Base-by-base conservation (phyloP, 2,329 filamentous ascomycete species). In the Epichloe sibirici region DNA sequence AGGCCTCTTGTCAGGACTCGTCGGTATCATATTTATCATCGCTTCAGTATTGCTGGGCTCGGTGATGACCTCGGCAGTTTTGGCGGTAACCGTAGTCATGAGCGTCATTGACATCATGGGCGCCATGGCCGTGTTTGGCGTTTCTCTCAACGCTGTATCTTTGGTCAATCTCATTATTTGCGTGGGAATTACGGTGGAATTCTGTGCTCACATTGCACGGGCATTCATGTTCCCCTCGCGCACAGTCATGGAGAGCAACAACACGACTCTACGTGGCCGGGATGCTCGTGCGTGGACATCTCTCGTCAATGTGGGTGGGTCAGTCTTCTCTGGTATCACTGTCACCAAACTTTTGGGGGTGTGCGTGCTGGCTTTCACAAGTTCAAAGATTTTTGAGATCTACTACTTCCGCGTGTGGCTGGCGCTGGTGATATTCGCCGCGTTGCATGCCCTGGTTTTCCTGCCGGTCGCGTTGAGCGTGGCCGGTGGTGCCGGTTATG, bases 391-490 rank as follows among this genome's bases (percentile, higher is more conserved):
- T 64, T 98, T 98, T 62, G 94, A 98, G 73, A 89, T 98, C 53
- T 98, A 98, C 71, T 98, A 98, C 70, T 98, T 98, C 77, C 81
- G 93, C 44, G 87, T 98, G 44, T 98, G 93, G 93, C 74, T 96
- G 17, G 86, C 90, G 6, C 78, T 98, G 51, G 90, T 98, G 11
- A 67, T 94, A 9, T 91, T 95, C 67, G 94, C 90, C 3, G 88
- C 88, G 7, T 77, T 84, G 9, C 93, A 98, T 67, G 89, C 93
- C 0, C 74, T 98, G 47, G 79, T 98, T 7, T 95, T 97, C 67
- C 72, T 98, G 61, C 93, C 93, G 0, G 93, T 97, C 1, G 85
- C 87, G 2, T 74, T 98, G 58, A 94, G 88, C 63, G 74, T 96
- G 48, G 77, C 87, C 49, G 93, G 93, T 17, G 93, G 93, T 1